Evolutionary conservation across 2,329 filamentous ascomycete genomes (phyloP), one percentile per base, ranked within the genome.

Genomic region (Beauveria rudraprayagi): DNA sequence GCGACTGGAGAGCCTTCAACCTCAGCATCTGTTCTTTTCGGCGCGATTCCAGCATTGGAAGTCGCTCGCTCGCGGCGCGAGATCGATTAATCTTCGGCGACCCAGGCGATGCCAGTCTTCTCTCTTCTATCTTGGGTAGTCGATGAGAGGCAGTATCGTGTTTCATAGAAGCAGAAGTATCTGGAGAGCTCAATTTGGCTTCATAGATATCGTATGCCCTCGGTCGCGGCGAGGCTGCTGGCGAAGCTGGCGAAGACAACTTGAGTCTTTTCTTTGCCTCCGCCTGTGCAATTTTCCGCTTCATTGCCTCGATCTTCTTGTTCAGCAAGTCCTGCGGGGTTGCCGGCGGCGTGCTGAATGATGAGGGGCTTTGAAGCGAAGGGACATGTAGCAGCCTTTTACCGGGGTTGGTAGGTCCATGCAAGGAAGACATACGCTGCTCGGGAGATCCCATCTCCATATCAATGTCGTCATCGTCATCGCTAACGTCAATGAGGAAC

Each of bases 401-500:
- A n/a, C 69, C 67, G 1, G 73, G 67, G 3, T 68, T 70, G 5
- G 66, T 68, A 19, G 62, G 68, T 11, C 69, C 70, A 24, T 73
- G 73, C 5, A 71, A 67, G 3, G 73, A 68, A 17, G 72, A 69
- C 26, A 73, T 66, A 3, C 76, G 76, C 24, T 80, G 78, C 30
- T 73, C 76, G 10, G 78, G 79, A 52, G 81, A 84, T 28, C 84
- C 84, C 26, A 88, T 78, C 40, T 89, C 87, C 84, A 88, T 89
- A 61, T 86, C 85, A 52, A 86, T 80, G 65, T 86, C 83, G 61
- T 85, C 83, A 55, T 85, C 82, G 43, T 82, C 80, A 7, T 96
- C 92, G 69, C 91, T 96, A 44, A 95, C 87, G 65, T 95, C 85
- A 66, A 96, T 96, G 44, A 96, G 83, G 57, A 96, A 82, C 3